Conservation (phyloP, 768 basidiomycete genomes). For the Podaxis sp. region DNA sequence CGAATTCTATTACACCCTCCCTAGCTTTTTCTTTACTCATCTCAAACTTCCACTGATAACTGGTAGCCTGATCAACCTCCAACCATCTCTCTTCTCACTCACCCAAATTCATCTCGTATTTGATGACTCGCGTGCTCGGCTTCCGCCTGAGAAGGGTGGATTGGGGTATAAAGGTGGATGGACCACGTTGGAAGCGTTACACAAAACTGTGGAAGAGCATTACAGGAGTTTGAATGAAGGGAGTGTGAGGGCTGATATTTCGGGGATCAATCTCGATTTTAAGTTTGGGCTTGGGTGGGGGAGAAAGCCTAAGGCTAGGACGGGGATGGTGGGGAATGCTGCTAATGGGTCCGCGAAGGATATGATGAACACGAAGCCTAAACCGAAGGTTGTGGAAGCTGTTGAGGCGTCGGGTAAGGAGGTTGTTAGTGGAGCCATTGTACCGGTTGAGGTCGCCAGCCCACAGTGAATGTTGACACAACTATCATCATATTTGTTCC, state of each 20-base stretch:
- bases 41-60: constrained; percentile 39
- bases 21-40: constrained; percentile 29
- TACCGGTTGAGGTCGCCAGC: constrained; percentile 9
- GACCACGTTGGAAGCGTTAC: constrained; percentile 57
- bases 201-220: constrained; percentile 53
- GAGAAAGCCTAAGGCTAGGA: neutral
- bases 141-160: constrained; percentile 53
- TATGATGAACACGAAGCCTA: neutral
- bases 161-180: constrained; percentile 61
- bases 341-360: neutral
- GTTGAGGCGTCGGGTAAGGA: constrained; percentile 4
- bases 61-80: constrained; percentile 52
- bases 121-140: constrained; percentile 63
- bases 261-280: constrained; percentile 13
- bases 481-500: neutral
- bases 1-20: constrained; percentile 47
- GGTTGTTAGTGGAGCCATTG: constrained; percentile 3
- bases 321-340: neutral
- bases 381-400: neutral
- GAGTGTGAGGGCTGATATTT: constrained; percentile 12
- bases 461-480: neutral
- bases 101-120: constrained; percentile 56
- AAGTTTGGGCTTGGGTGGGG: constrained; percentile 13
- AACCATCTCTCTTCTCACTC: constrained; percentile 57
- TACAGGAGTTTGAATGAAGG: constrained; percentile 29